These are phyloP conservation scores for Boletus pseudopeckii DNA, from an alignment of 768 basidiomycete genomes.

Conservation along the genomic window DNA sequence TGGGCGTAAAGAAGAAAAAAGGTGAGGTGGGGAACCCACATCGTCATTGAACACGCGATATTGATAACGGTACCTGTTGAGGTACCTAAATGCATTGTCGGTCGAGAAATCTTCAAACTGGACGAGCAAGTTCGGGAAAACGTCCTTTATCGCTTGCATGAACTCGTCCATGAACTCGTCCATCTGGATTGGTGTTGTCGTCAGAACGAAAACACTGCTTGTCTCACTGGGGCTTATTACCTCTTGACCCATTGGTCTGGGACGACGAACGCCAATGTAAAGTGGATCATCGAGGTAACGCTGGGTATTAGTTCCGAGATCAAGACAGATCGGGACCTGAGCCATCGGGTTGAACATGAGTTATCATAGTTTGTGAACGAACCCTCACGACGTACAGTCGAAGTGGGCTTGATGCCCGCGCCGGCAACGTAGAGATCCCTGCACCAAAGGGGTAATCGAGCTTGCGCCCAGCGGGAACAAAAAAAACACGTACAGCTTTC, in stretches of 20 bases:
- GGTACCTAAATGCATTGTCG: constrained; percentile 73
- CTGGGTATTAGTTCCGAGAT: constrained; percentile 75
- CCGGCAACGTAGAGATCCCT: constrained; percentile 69
- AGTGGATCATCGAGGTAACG: constrained; percentile 66
- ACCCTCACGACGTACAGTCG: constrained; percentile 31
- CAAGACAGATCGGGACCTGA: constrained; percentile 62
- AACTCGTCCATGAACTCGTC: constrained; percentile 75
- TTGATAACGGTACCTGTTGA: constrained; percentile 55
- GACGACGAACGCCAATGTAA: constrained; percentile 67
- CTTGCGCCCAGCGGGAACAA: too few species aligned
- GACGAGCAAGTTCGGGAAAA: constrained; percentile 66
- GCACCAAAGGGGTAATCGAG: background rate
- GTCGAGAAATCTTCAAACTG: constrained; percentile 79
- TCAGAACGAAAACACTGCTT: background rate
- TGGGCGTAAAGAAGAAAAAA: background rate
- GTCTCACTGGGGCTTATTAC: constrained; percentile 22
- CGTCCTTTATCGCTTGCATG: constrained; percentile 61
- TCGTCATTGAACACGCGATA: constrained; percentile 73
- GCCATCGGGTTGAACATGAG: background rate
- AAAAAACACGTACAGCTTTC: constrained; percentile 54
- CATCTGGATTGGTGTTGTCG: constrained; percentile 39
- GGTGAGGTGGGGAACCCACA: constrained; percentile 38
- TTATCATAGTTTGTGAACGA: background rate
- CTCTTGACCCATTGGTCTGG: constrained; percentile 44
- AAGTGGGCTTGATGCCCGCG: constrained; percentile 57